phyloP scores from a whole-genome alignment of 2,329 filamentous ascomycete species.

The Chrysoporthe cubensis region DNA sequence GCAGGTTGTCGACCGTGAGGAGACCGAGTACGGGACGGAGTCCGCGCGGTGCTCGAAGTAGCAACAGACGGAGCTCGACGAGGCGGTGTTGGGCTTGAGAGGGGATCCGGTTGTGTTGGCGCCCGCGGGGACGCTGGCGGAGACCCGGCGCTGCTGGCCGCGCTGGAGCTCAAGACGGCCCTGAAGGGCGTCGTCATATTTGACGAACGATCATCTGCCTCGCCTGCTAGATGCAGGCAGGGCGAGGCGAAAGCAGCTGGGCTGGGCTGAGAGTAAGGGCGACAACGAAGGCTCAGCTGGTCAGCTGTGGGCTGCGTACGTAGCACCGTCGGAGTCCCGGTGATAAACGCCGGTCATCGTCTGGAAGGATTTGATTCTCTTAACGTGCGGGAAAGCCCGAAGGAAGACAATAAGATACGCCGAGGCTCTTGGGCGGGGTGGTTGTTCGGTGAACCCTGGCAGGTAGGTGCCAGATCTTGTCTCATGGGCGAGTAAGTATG shows the following conservation, averaged over 20 bases:
- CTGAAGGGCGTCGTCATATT: conserved; percentile 19
- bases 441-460: background rate
- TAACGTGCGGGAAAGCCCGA: background rate
- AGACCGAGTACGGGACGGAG: conserved; percentile 5
- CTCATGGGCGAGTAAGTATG: background rate
- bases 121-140: conserved; percentile 12
- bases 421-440: conserved; percentile 9
- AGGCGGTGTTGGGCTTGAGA: conserved; percentile 5
- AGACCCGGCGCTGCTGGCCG: background rate
- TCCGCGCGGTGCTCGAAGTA: background rate
- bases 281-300: conserved; percentile 8
- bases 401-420: background rate
- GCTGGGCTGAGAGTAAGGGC: conserved; percentile 8
- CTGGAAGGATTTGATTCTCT: background rate
- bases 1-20: conserved; percentile 1
- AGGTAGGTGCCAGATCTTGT: background rate
- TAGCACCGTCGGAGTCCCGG: conserved; percentile 19
- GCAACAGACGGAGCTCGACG: conserved; percentile 10
- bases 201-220: conserved; percentile 9
- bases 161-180: conserved; percentile 12
- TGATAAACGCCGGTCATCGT: conserved; percentile 11
- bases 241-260: conserved; percentile 10
- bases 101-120: background rate
- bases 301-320: conserved; percentile 12
- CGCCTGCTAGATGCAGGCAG: conserved; percentile 11